phyloP scores from a whole-genome alignment of 257 asterid species.

The Nicotiana knightiana region DNA sequence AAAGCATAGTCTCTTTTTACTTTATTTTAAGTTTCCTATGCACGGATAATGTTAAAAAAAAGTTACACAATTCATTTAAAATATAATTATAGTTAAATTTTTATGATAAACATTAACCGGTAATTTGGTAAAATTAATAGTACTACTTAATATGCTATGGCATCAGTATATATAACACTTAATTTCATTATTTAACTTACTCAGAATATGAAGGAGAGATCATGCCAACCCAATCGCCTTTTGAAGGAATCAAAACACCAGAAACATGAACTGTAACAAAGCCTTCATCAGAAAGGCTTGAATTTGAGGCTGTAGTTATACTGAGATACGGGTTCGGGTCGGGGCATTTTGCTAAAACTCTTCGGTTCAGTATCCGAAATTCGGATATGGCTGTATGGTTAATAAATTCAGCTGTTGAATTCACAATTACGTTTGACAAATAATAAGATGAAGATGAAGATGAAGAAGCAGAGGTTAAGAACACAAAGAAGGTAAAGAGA shows the following conservation, averaged over 20 bases:
- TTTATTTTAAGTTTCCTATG: background rate
- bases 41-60: too few relatives aligned
- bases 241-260: slow-evolving; percentile 48
- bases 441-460: background rate
- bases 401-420: slow-evolving; percentile 19
- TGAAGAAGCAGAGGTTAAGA: background rate
- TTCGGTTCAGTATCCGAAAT: slow-evolving; percentile 56
- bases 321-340: slow-evolving; percentile 45
- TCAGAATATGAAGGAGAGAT: slow-evolving; percentile 63
- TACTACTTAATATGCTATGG: too few relatives aligned
- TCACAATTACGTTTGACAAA: background rate
- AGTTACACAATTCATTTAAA: too few relatives aligned
- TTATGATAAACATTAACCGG: too few relatives aligned
- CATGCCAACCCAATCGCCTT: slow-evolving; percentile 70
- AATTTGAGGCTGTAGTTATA: slow-evolving; percentile 22
- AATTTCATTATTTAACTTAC: slow-evolving; percentile 22
- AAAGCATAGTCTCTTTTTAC: background rate
- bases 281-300: slow-evolving; percentile 43
- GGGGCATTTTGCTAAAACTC: slow-evolving; percentile 27
- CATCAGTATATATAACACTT: background rate
- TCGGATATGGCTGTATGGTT: slow-evolving; percentile 64
- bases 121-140: too few relatives aligned
- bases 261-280: slow-evolving; percentile 41
- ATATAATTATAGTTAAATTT: too few relatives aligned
- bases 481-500: background rate